Conservation (phyloP, 805 yeast species). For the Ogataea trehaloabstinens region DNA sequence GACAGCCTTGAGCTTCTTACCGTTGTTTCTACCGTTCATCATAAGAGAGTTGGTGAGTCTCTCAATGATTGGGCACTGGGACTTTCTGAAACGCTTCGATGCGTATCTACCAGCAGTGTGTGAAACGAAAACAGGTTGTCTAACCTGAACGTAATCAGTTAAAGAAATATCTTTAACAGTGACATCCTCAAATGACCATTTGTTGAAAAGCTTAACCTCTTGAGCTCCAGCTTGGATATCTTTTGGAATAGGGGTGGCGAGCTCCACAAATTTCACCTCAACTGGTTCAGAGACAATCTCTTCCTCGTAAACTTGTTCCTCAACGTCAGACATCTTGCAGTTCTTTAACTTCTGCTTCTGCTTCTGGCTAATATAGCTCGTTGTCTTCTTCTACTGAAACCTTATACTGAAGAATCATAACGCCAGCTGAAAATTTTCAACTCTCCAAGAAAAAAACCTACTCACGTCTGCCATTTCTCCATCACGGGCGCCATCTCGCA, state of each 20-base stretch:
- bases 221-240: slow-evolving; percentile 94
- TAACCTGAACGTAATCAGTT: slow-evolving; percentile 97
- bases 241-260: slow-evolving; percentile 96
- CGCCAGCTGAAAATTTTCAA: slow-evolving; percentile 6
- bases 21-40: slow-evolving; percentile 99
- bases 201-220: slow-evolving; percentile 98
- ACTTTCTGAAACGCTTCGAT: slow-evolving; percentile 99
- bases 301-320: slow-evolving; percentile 60
- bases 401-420: too few relatives aligned
- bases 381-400: neutral
- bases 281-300: slow-evolving; percentile 82
- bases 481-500: slow-evolving; percentile 8
- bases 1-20: slow-evolving; percentile 99
- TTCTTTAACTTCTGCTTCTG: too few relatives aligned
- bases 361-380: too few relatives aligned
- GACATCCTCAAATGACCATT: slow-evolving; percentile 98
- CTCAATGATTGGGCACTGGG: slow-evolving; percentile 99
- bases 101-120: slow-evolving; percentile 99
- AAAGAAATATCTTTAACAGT: slow-evolving; percentile 97
- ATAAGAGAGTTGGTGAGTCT: slow-evolving; percentile 99
- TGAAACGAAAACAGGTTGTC: slow-evolving; percentile 95
- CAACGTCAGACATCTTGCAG: slow-evolving; percentile 84
- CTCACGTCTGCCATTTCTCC: slow-evolving; percentile 1
- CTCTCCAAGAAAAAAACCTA: neutral
- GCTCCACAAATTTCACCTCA: slow-evolving; percentile 73